Evolutionary conservation across 179 eudicot genomes (phyloP), one percentile per base, ranked within the genome.

Genomic region (Dionaea muscipula): DNA sequence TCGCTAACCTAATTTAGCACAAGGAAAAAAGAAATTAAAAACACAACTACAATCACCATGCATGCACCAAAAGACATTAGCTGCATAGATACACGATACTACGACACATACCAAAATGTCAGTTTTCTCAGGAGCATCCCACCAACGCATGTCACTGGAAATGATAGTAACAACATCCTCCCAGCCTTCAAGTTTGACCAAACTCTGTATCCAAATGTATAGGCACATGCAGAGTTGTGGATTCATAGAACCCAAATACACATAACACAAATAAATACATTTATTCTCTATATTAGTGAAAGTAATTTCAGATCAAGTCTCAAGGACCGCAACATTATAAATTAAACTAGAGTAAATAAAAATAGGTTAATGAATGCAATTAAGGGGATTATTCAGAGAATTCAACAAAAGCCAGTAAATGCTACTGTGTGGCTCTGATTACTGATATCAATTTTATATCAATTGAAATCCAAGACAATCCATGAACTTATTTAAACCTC

Each of bases 121-220:
- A 33, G 98, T 95, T 73, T 86, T 80, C 79, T 86, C 95, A 43
- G 98, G 95, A 56, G 98, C 94, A 77, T 79, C 79, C 98, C 98
- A 91, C 59, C 73, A 65, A 38, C 98, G 98, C 98, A 91, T 91
- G 73, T 91, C 98, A 57, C 88, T 62, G 37, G 95, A 84, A 51
- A 91, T 68, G 59, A 91, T 82, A 19, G 95, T 82, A 53, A 87
- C 95, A 51, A 68, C 16, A 39, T 75, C 59, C 69, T 87, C 98
- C 98, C 98, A 91, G 47, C 88, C 94, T 74, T 91, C 98, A 59
- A 84, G 75, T 76, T 91, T 84, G 60, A 91, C 80, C 78, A 91
- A 75, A 81, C 91, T 87, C 98, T 91, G 81, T 39, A 56, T 7
- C 36, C 33, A 17, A 57, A n/a, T 16, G 43, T 38, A 38, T 13